phyloP scores from a whole-genome alignment of 148 eudicot genomes.

The Silene uniflora region DNA sequence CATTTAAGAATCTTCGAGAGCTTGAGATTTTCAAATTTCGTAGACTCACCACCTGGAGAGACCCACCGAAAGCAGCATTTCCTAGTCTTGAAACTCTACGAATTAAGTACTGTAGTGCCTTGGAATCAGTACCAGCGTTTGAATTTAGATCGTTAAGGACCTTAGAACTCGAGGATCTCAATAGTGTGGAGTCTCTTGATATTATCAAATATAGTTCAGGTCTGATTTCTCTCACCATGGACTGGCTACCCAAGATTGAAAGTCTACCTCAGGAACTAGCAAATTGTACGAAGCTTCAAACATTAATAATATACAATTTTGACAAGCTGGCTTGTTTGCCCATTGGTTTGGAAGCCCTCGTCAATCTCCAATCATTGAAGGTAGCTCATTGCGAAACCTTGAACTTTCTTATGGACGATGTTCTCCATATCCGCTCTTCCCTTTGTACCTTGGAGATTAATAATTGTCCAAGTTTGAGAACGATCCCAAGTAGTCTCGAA shows the following conservation, averaged over 20 bases:
- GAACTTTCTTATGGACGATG: too few relatives aligned
- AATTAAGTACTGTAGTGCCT: background rate
- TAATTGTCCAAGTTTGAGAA: too few relatives aligned
- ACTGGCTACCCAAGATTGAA: background rate
- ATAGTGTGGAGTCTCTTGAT: background rate
- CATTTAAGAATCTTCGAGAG: background rate
- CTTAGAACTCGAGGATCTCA: background rate
- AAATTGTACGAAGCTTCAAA: background rate
- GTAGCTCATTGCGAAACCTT: too few relatives aligned
- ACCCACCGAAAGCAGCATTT: background rate
- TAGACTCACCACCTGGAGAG: background rate
- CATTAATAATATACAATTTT: background rate
- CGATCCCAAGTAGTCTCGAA: too few relatives aligned
- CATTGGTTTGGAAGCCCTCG: background rate
- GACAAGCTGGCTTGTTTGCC: background rate
- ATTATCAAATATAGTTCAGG: background rate
- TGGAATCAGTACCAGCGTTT: background rate
- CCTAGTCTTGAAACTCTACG: slow-evolving; percentile 4
- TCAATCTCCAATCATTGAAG: background rate
- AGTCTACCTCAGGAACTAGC: slow-evolving; percentile 6
- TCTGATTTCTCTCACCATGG: background rate
- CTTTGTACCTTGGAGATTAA: too few relatives aligned
- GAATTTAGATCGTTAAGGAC: background rate
- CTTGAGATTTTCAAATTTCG: background rate
- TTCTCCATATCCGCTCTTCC: too few relatives aligned